Percentiles rank a stretch among this genome's conserved stretches.
Conservation (phyloP, 2,329 filamentous ascomycete species). For the Polytolypa hystricis region DNA sequence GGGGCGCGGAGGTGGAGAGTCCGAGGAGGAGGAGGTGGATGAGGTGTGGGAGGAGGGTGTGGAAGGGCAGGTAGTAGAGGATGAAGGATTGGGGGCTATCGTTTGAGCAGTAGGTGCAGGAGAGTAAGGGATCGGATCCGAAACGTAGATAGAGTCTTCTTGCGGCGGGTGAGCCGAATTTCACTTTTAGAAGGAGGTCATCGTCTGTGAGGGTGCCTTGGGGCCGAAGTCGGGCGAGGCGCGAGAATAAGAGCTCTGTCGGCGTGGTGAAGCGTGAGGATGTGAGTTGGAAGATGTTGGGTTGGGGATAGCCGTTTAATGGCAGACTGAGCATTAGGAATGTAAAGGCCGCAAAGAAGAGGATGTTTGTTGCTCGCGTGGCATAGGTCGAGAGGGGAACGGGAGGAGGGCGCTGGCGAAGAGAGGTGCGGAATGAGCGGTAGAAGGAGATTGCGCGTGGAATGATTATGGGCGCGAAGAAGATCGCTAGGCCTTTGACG, state of each 20-base stretch:
- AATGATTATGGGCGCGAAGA: slow-evolving; percentile 32
- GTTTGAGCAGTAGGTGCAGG: slow-evolving; percentile 73
- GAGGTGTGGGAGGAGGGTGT: slow-evolving; percentile 65
- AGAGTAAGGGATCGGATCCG: slow-evolving; percentile 60
- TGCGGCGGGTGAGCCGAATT: slow-evolving; percentile 60
- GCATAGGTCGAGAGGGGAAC: slow-evolving; percentile 26
- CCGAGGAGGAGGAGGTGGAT: slow-evolving; percentile 63
- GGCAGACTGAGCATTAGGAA: slow-evolving; percentile 56
- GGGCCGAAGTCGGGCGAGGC: slow-evolving; percentile 44
- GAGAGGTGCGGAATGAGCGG: slow-evolving; percentile 23
- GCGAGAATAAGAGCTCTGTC: slow-evolving; percentile 72
- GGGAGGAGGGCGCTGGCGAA: slow-evolving; percentile 25
- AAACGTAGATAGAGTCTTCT: slow-evolving; percentile 73
- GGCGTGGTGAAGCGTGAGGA: slow-evolving; percentile 74
- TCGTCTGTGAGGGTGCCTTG: slow-evolving; percentile 31
- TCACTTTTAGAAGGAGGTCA: slow-evolving; percentile 56
- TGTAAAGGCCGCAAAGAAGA: slow-evolving; percentile 42
- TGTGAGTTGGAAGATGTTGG: slow-evolving; percentile 68
- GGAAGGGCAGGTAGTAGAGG: slow-evolving; percentile 62
- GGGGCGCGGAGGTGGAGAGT: slow-evolving; percentile 56
- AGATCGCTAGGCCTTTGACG: slow-evolving; percentile 32
- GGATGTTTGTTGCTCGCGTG: slow-evolving; percentile 34
- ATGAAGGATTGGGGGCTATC: slow-evolving; percentile 62
- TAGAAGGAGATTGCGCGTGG: slow-evolving; percentile 29
- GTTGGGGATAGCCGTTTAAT: slow-evolving; percentile 44